These are phyloP conservation scores for Serendipita sp. DNA, from an alignment of 1,284 basidiomycete genomes.

Conservation along the genomic window DNA sequence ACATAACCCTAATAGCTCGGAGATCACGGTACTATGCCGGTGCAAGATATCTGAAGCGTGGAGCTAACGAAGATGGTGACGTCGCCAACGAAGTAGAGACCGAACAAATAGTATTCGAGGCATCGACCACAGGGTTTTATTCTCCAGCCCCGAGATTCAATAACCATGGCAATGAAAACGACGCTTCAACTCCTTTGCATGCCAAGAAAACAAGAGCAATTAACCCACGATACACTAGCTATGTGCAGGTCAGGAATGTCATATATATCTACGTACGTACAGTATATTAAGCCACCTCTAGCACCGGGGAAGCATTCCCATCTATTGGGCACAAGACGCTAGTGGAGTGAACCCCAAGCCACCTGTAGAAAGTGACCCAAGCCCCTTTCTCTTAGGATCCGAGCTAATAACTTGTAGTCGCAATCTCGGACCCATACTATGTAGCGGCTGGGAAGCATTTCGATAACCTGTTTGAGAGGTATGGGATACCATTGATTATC, in stretches of 20 bases:
- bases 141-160: conserved; percentile 28
- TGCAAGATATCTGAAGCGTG: conserved; percentile 87
- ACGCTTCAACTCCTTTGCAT: background rate
- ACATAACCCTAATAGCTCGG: conserved; percentile 87
- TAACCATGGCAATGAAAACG: conserved; percentile 7
- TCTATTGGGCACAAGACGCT: conserved; percentile 92
- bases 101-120: conserved; percentile 95
- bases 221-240: conserved; percentile 83
- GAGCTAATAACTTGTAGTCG: conserved; percentile 39
- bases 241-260: conserved; percentile 53
- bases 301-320: conserved; percentile 89
- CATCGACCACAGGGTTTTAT: conserved; percentile 82
- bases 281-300: conserved; percentile 21
- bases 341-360: conserved; percentile 84
- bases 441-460: conserved; percentile 89
- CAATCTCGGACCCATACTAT: conserved; percentile 91
- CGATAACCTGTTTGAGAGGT: conserved; percentile 79
- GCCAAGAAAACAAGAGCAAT: conserved; percentile 24
- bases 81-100: conserved; percentile 99
- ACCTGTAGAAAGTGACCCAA: conserved; percentile 77
- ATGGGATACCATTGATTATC: conserved; percentile 82
- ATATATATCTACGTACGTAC: too few species aligned
- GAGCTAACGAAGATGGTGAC: conserved; percentile 92
- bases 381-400: conserved; percentile 6
- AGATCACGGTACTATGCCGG: conserved; percentile 93